Conservation (phyloP, 2,329 filamentous ascomycete genomes). For the Ceratocystis lukuohia region DNA sequence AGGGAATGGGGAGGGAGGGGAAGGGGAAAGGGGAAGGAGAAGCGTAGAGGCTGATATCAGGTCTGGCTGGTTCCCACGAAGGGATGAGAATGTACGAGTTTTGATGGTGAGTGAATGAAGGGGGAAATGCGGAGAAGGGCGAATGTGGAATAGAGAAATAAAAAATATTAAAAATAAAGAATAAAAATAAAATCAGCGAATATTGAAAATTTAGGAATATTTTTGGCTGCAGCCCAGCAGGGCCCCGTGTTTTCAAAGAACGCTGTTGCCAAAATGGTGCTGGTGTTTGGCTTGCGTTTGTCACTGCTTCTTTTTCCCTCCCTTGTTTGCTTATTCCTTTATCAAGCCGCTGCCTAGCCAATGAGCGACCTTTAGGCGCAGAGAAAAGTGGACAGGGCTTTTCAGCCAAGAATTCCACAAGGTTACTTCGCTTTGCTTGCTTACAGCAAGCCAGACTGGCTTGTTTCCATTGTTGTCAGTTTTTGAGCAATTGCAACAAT, state of each 20-base stretch:
- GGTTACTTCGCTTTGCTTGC: neutral
- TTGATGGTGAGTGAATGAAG: neutral
- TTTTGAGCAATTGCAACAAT: neutral
- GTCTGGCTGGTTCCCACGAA: neutral
- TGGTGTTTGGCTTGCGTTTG: neutral
- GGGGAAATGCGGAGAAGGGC: constrained; percentile 3
- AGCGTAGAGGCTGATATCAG: neutral
- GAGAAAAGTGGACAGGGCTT: neutral
- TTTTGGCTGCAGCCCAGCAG: neutral
- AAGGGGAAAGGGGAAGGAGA: neutral
- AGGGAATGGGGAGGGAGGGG: neutral
- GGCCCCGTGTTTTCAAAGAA: neutral
- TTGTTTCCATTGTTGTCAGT: neutral
- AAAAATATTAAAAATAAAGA: too few relatives aligned
- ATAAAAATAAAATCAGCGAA: too few relatives aligned
- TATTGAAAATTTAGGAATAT: neutral
- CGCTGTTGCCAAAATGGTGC: neutral
- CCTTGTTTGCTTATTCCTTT: constrained; percentile 1
- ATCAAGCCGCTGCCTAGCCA: neutral
- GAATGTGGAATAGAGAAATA: neutral
- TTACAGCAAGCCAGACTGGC: neutral
- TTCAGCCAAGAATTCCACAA: neutral
- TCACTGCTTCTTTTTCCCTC: neutral
- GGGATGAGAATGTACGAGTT: constrained; percentile 4
- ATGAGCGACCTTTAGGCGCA: neutral